Percentiles rank a stretch among this genome's conserved stretches.
phyloP scores from a whole-genome alignment of 805 yeast genomes.

The Candida oleophila region DNA sequence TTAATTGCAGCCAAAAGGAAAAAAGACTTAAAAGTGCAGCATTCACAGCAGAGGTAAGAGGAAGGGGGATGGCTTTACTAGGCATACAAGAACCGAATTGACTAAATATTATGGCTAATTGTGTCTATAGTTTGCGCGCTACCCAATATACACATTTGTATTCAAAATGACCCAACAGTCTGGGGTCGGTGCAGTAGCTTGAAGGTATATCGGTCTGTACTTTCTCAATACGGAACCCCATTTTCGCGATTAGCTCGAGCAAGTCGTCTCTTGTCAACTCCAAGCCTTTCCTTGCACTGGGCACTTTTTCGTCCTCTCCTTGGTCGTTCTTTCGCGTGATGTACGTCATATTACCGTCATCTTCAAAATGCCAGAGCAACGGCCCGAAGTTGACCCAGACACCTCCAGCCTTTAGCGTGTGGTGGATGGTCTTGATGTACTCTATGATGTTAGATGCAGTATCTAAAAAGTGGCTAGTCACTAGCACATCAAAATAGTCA shows the following conservation, averaged over 20 bases:
- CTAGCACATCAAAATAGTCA: conserved; percentile 42
- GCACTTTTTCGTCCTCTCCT: conserved; percentile 21
- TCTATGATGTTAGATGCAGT: conserved; percentile 61
- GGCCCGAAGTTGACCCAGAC: conserved; percentile 71
- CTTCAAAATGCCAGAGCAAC: conserved; percentile 69
- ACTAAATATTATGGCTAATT: neutral
- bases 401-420: conserved; percentile 46
- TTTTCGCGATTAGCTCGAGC: conserved; percentile 37
- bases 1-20: too few relatives aligned
- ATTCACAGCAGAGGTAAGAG: too few relatives aligned
- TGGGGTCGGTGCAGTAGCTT: conserved; percentile 52
- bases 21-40: too few relatives aligned
- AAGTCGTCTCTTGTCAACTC: conserved; percentile 62
- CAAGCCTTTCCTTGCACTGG: conserved; percentile 49
- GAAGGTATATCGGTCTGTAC: conserved; percentile 45
- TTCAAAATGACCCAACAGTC: conserved; percentile 51
- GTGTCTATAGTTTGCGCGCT: conserved; percentile 33
- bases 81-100: too few relatives aligned
- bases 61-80: too few relatives aligned
- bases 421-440: conserved; percentile 48
- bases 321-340: conserved; percentile 18
- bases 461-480: conserved; percentile 63
- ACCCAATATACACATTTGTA: conserved; percentile 74
- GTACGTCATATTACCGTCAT: conserved; percentile 31
- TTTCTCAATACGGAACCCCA: conserved; percentile 53